Base-by-base conservation (phyloP, 2,329 filamentous ascomycete genomes). In the Hyphodiscus sp. region DNA sequence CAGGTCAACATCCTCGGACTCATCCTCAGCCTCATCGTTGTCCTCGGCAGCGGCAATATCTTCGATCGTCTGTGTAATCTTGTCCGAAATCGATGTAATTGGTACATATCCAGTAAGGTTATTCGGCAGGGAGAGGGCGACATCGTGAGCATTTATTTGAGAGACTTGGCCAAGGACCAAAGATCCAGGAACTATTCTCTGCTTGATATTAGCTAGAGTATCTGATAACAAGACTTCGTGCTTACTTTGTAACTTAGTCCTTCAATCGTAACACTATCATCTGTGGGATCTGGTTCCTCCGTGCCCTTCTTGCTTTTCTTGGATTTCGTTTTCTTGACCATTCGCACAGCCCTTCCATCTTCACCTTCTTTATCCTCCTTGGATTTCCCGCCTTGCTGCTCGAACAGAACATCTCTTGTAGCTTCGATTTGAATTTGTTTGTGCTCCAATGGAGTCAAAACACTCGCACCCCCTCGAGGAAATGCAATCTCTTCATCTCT, bases 381-480 rank as follows among this genome's bases (percentile, higher is more conserved):
- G 26, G 73, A 71, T 53, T 78, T 76, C 49, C 75, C 73, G 47
- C 81, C 81, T 61, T 86, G 80, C 63, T 95, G 86, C 71, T 97
- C 94, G 68, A 92, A 94, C 41, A 95, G 75, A 42, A 91, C 94
- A 75, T 99, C 94, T 63, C 87, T 85, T 67, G 88, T 94, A 45
- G 94, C 94, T 71, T 97, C 87, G 54, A 95, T 86, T 65, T 94
- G 87, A 58, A 99, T 97, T 71, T 97, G 90, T 74, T 96, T 96
- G 68, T 95, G 88, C 70, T 99, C 94, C 49, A 99, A 76, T 19
- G 94, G 91, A 1, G 94, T 96, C 68, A 99, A 75, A 50, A 96
- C 79, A 67, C 89, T 95, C 50, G 84, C 92, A 44, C 94, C 95
- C 52, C 94, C 94, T 77, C 94, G 83, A 61, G 94, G 92, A 65